Percentiles rank a stretch among this genome's conserved stretches.
Conservation (phyloP, 805 yeast species). For the Candida tallmaniae region DNA sequence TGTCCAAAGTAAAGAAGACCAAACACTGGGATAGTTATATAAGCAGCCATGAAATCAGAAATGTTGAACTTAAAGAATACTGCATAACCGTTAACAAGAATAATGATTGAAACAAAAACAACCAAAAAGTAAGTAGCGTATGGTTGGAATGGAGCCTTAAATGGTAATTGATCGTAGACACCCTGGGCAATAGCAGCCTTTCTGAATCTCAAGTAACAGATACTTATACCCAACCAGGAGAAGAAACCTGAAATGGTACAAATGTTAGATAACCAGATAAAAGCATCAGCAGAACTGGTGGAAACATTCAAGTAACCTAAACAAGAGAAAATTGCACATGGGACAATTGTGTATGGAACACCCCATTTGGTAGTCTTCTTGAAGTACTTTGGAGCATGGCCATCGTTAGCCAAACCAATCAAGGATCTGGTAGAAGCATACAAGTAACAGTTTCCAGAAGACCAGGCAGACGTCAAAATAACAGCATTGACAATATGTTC, state of each 20-base stretch:
- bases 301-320: conserved; percentile 38
- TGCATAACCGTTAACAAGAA: conserved; percentile 30
- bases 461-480: conserved; percentile 68
- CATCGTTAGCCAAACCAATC: conserved; percentile 17
- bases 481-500: conserved; percentile 72
- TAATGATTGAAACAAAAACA: conserved; percentile 17
- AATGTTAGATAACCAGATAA: conserved; percentile 68
- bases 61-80: conserved; percentile 26
- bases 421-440: conserved; percentile 26
- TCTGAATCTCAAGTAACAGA: conserved; percentile 59
- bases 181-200: conserved; percentile 17
- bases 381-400: conserved; percentile 18
- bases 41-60: conserved; percentile 31
- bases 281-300: conserved; percentile 54
- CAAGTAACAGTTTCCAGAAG: conserved; percentile 46
- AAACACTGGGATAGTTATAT: conserved; percentile 29
- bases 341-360: conserved; percentile 16
- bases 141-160: conserved; percentile 26
- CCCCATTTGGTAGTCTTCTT: conserved; percentile 13
- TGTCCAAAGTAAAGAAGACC: conserved; percentile 24
- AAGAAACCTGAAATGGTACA: conserved; percentile 67
- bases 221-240: conserved; percentile 54
- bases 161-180: conserved; percentile 17
- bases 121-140: conserved; percentile 27
- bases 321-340: conserved; percentile 17